Base-by-base conservation (phyloP, 805 yeast species). In the Yamadazyma insecticola region DNA sequence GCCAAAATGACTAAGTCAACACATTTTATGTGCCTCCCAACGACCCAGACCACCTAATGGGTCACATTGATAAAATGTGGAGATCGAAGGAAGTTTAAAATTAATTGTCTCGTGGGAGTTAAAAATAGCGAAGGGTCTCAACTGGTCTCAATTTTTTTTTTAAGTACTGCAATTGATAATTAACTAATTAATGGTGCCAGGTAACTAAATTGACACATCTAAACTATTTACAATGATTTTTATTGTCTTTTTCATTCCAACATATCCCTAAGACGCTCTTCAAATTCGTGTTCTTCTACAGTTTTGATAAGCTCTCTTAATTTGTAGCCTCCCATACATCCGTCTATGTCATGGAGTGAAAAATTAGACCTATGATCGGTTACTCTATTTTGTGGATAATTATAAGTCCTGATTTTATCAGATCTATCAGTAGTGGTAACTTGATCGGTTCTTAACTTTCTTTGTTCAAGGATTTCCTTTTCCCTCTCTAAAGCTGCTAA, bases 331-430 rank as follows among this genome's bases (percentile, higher is more conserved):
- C 39, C 53, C 62, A 66, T 56, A 35, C 68, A 59, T 2, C 66
- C 68, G 2, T 50, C 53, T 22, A 92, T 60, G 46, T 88, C 95
- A 47, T 85, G 81, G n/a, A 82, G 44, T 0, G 89, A 76, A 45
- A 59, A 76, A 2, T 89, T 88, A 50, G 96, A 87, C 29, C 98
- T 66, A 50, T 92, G 98, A 48, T 92, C 98, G 0, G 97, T 89
- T 29, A 92, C 74, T 44, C 98, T 70, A 52, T 88, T 88, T 48
- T 92, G 97, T 6, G 94, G 88, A 45, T 72, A 90, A 49, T 92
- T 92, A 55, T 92, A 92, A 0, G 98, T 92, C 44, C 97, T 67
- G 40, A 90, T 81, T 58, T 90, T 92, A 50, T 92, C 97, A 3
- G 94, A 78, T 34, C 98, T 70, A 48, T 88, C 96, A 1, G 95